Evolutionary conservation across 2,329 filamentous ascomycete genomes (phyloP).

Genomic region (Talaromyces marneffei): DNA sequence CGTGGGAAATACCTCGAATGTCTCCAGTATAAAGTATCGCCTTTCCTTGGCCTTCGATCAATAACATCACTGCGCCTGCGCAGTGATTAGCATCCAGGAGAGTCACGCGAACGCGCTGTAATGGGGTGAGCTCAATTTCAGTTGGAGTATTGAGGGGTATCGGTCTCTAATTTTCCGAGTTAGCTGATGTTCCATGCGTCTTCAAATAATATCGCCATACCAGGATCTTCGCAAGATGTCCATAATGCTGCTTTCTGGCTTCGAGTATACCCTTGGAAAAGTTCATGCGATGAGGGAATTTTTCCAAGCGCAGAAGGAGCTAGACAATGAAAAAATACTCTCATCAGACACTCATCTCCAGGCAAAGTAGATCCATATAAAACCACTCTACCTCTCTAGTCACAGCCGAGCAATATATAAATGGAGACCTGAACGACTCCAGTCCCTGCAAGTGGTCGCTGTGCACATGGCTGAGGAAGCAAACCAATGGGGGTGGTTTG

Average conservation of each 20-base stretch:
- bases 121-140: conserved; percentile 64
- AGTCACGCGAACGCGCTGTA: conserved; percentile 68
- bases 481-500: conserved; percentile 62
- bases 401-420: conserved; percentile 83
- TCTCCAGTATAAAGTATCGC: conserved; percentile 86
- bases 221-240: conserved; percentile 64
- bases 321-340: conserved; percentile 19
- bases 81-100: conserved; percentile 91
- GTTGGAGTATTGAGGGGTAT: conserved; percentile 78
- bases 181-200: background rate
- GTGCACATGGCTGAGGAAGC: conserved; percentile 88
- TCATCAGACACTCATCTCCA: background rate
- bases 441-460: conserved; percentile 82
- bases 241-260: conserved; percentile 66
- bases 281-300: conserved; percentile 73
- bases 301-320: conserved; percentile 72
- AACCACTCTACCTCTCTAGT: conserved; percentile 58
- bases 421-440: conserved; percentile 68
- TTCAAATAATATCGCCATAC: conserved; percentile 28
- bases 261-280: conserved; percentile 73
- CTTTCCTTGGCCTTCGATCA: conserved; percentile 68
- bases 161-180: conserved; percentile 52
- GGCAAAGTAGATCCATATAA: background rate
- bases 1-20: conserved; percentile 53
- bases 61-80: conserved; percentile 83